A percentile compares a stretch with the other conserved stretches of the same genome.
These are phyloP conservation scores for Mortierella sp. DNA, from an alignment of 371 early-diverging fungal species.

Conservation along the genomic window DNA sequence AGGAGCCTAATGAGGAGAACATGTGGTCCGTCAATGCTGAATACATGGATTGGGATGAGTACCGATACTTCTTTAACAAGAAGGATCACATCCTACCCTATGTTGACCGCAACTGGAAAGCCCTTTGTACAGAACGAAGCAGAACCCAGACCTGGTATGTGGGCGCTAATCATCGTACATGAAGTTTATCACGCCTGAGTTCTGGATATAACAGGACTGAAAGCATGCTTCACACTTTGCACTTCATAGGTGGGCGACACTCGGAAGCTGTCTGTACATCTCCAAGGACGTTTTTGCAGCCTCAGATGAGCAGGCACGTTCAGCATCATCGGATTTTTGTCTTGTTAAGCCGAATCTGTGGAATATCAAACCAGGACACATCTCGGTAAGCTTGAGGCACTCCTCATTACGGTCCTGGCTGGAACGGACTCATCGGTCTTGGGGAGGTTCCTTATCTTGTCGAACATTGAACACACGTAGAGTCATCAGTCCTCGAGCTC, in stretches of 20 bases:
- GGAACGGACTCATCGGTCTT: too few relatives aligned
- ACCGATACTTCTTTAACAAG: conserved; percentile 73
- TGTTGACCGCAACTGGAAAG: conserved; percentile 77
- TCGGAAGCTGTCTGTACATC: conserved; percentile 73
- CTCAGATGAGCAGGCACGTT: conserved; percentile 68
- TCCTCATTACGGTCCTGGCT: too few relatives aligned
- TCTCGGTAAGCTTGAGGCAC: conserved; percentile 52
- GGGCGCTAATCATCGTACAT: not conserved
- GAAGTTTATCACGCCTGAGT: not conserved
- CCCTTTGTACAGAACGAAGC: conserved; percentile 72
- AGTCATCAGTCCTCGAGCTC: conserved; percentile 47
- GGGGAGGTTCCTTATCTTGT: too few relatives aligned
- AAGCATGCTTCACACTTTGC: not conserved
- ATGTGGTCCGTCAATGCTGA: conserved; percentile 61
- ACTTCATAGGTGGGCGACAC: conserved; percentile 67
- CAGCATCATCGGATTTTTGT: conserved; percentile 74
- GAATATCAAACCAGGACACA: conserved; percentile 67
- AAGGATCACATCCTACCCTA: conserved; percentile 72
- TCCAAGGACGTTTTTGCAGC: conserved; percentile 71
- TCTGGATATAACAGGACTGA: too few relatives aligned
- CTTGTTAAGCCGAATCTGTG: conserved; percentile 70
- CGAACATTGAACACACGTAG: conserved; percentile 8
- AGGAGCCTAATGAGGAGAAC: conserved; percentile 53
- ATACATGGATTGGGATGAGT: conserved; percentile 65
- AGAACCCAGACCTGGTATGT: conserved; percentile 75